Base-by-base conservation (phyloP, 352 stramenopile genomes). In the Nothophytophthora sp. region DNA sequence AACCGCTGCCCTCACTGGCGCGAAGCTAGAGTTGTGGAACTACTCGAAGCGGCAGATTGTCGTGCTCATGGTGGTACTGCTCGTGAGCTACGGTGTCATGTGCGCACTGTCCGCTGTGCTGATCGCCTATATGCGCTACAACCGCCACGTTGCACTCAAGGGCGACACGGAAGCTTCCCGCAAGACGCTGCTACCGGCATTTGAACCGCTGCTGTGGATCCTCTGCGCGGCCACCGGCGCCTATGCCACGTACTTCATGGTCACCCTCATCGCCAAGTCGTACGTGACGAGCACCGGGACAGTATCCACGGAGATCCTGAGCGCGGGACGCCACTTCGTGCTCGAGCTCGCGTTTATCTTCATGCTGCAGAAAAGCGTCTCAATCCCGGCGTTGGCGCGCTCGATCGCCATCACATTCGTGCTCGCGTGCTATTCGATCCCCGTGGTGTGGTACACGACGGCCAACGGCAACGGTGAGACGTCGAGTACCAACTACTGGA, bases 351-450 rank as follows among this genome's bases (percentile, higher is more conserved):
- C 78, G 24, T 38, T 73, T 10, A 59, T 86, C 12, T 86, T 86
- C 28, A 77, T 86, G 52, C 64, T 77, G 11, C 70, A 84, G 24
- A 76, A 79, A 49, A 81, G 67, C 30, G 67, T 81, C 3, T 79
- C 76, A 10, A 48, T 75, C 20, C 73, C 70, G 1, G 72, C 76
- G 1, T 57, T 87, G 23, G 9, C 47, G 19, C 63, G 76, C 11
- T 56, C 73, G 0, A 47, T 74, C 15, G 18, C 36, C 13, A 52
- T 81, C 25, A 71, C 70, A 4, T 10, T 66, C 4, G 20, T 67
- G 5, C 48, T 84, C 3, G 61, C 70, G 16, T 62, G 45, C 11
- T 84, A 81, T 43, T 60, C 63, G 24, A 42, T 84, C 22, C 73
- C 67, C 2, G 53, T 81, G 4, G 71, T 76, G 5, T 72, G 56